Evolutionary conservation across 2,329 filamentous ascomycete species (phyloP).

Genomic region (Ramularia collo-cygni): DNA sequence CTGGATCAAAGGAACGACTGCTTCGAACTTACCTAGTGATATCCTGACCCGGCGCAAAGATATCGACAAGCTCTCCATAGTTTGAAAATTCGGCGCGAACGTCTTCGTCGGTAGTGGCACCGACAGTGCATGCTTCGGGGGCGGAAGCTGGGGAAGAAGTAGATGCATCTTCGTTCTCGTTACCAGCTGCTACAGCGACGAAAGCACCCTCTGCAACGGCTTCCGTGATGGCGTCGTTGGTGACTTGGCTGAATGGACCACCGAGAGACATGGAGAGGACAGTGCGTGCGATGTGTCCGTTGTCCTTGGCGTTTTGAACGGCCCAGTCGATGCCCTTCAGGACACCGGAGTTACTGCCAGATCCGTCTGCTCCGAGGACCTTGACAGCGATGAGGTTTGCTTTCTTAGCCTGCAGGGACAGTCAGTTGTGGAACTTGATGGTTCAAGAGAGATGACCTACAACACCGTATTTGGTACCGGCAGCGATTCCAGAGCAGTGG

Average conservation of each 20-base stretch:
- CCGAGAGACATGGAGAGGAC: constrained; percentile 36
- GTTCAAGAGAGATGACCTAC: constrained; percentile 19
- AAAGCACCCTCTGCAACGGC: constrained; percentile 34
- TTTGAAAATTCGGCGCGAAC: constrained; percentile 34
- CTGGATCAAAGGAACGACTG: too few species aligned
- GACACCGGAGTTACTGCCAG: constrained; percentile 39
- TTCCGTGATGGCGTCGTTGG: constrained; percentile 34
- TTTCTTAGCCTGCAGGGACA: constrained; percentile 27
- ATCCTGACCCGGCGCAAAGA: constrained; percentile 44
- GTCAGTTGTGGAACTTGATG: neutral
- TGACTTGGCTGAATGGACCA: constrained; percentile 30
- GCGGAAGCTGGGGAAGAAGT: constrained; percentile 31
- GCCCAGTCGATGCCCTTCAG: constrained; percentile 44
- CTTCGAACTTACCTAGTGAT: too few species aligned
- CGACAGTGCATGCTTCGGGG: constrained; percentile 32
- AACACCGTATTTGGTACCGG: constrained; percentile 55
- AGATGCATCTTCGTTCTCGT: constrained; percentile 26
- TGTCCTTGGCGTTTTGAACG: constrained; percentile 54
- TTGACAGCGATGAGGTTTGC: constrained; percentile 45
- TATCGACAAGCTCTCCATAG: constrained; percentile 33
- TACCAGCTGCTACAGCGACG: constrained; percentile 33
- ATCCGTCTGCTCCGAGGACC: constrained; percentile 39
- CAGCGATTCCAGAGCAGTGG: constrained; percentile 81
- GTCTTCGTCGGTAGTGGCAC: constrained; percentile 27
- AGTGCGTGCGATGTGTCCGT: constrained; percentile 64